Evolutionary conservation across 805 yeast species (phyloP), one percentile per base, ranked within the genome.

Genomic region (Pichia phayaonensis): DNA sequence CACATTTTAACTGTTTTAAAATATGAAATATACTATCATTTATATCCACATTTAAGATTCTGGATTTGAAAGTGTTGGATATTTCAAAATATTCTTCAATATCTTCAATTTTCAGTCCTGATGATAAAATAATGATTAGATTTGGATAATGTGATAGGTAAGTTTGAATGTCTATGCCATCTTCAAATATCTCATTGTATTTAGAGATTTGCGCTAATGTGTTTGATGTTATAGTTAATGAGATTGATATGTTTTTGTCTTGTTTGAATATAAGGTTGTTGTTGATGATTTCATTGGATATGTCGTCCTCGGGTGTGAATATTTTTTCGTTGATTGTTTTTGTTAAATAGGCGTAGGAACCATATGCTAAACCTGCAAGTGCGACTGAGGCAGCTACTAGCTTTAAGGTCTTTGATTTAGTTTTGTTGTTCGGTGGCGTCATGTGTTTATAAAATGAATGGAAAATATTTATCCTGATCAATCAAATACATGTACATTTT

Each of bases 11-110:
- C 51, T 79, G 83, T 53, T 78, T 79, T 22, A 79, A 67, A n/a
- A 81, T 69, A 38, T 81, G 79, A 66, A 78, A 74, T 13, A 79
- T 61, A 2, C 85, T 83, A 13, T 63, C 66, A 48, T 67, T 67
- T 0, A 76, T 72, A n/a, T 71, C 74, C 45, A 81, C 75, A 44
- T 66, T 67, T 2, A 80, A 72, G 13, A 76, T 56, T 47, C 73
- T 70, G 52, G 61, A 62, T 21, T 53, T 47, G 23, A 60, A 46
- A 1, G 50, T 52, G 3, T 54, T 41, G 3, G 65, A 62, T 1
- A 70, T 50, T 13, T 59, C 48, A 16, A 58, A 49, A 15, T 50
- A 56, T 6, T 44, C 34, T 4, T 61, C 43, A 18, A 62, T 38
- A 15, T 54, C 50, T 2, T 45, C 22, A 39, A 56, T 59, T 26